A percentile compares a stretch with the other conserved stretches of the same genome.
phyloP scores from a whole-genome alignment of 805 yeast species.

The Pichia phayaonensis region DNA sequence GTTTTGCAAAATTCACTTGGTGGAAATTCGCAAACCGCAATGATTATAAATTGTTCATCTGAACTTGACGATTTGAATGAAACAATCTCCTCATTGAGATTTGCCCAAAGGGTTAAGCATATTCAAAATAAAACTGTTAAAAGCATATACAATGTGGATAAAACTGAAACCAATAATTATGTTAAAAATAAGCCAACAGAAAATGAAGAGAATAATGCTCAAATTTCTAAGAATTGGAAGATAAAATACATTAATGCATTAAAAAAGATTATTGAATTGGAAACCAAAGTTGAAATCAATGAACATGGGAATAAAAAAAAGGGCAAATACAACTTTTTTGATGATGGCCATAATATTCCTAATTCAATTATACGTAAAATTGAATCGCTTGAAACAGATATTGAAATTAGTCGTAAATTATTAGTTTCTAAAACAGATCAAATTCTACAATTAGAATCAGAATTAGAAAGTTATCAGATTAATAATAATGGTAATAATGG shows the following conservation, averaged over 20 bases:
- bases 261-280: constrained; percentile 5
- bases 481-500: background rate
- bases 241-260: constrained; percentile 3
- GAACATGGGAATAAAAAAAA: background rate
- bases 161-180: background rate
- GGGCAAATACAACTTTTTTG: background rate
- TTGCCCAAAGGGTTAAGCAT: constrained; percentile 65
- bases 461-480: background rate
- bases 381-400: constrained; percentile 4
- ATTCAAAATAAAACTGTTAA: constrained; percentile 1
- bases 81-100: constrained; percentile 64
- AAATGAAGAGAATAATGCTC: background rate
- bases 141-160: background rate
- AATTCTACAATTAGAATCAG: constrained; percentile 5
- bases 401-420: constrained; percentile 4
- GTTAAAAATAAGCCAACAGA: background rate
- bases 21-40: constrained; percentile 71
- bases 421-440: constrained; percentile 7
- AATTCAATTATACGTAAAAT: background rate
- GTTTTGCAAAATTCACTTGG: constrained; percentile 74
- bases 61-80: constrained; percentile 48
- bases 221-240: constrained; percentile 1
- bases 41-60: constrained; percentile 70
- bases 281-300: constrained; percentile 1
- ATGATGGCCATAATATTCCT: background rate